Evolutionary conservation across 2,329 filamentous ascomycete species (phyloP), one percentile per base, ranked within the genome.

Genomic region (Fusarium armeniacum): DNA sequence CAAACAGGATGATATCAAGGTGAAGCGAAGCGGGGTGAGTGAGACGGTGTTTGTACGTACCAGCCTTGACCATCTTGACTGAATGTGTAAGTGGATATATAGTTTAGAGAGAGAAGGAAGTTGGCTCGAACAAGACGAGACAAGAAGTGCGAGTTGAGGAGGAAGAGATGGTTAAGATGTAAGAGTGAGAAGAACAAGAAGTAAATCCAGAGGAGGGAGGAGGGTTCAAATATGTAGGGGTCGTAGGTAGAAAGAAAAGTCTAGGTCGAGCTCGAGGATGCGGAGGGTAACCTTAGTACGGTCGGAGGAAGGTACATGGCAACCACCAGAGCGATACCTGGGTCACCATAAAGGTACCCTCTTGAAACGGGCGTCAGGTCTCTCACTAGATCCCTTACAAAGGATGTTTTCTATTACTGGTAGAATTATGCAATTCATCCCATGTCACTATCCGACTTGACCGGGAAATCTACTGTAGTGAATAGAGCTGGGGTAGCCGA

Each of bases 61-160:
- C 86, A 81, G 87, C 87, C 82, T 89, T 89, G 75, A 89, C 87
- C 87, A 89, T 89, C 73, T 76, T 81, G 76, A 75, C 65, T 71
- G 66, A 75, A 65, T 59, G 46, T 57, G 56, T 63, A 57, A 44
- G 56, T 63, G 55, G 62, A 58, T 65, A 56, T 60, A 53, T 54
- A 51, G 52, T 52, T 45, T 58, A 45, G 45, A 51, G 28, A 51
- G 32, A 51, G 47, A 51, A 47, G 45, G 54, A 54, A 49, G 47
- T 40, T 47, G 35, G 26, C 46, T 63, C 51, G 46, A 54, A 36
- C 26, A 53, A 45, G 49, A 45, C 35, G 62, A 61, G 36, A 65
- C 49, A 40, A 26, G 35, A 20, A 33, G 47, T 30, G 45, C 57
- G 26, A 47, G 45, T 49, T 41, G 33, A 55, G 43, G 43, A 58